These are phyloP conservation scores for Lenwebbia sp. DNA, from an alignment of 345 rosid genomes.

Conservation along the genomic window DNA sequence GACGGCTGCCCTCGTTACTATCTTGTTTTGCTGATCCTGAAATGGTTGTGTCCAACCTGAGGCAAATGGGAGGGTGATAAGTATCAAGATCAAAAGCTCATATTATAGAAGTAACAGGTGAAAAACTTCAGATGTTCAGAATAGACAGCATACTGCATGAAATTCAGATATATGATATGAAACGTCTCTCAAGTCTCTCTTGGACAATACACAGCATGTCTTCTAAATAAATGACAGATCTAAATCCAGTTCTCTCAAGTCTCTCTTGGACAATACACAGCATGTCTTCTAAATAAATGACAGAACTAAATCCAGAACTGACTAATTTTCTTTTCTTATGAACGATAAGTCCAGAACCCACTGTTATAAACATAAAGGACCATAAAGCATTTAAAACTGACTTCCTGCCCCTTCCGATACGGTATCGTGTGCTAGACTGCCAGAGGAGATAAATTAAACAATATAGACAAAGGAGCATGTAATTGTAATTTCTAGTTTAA, in stretches of 20 bases:
- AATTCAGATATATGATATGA: neutral
- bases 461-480: neutral
- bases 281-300: neutral
- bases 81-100: neutral
- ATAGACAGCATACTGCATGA: neutral
- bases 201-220: neutral
- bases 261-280: neutral
- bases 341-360: neutral
- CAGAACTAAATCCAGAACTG: neutral
- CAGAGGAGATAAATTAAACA: neutral
- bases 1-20: conserved; percentile 84
- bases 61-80: neutral
- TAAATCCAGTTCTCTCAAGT: neutral
- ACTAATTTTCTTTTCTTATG: neutral
- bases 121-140: neutral
- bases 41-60: conserved; percentile 96
- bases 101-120: neutral
- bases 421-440: neutral
- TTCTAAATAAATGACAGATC: neutral
- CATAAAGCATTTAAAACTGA: neutral
- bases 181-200: neutral
- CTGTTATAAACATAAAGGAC: neutral
- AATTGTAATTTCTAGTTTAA: neutral
- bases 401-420: neutral
- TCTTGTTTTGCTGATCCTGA: conserved; percentile 93